A percentile compares a stretch with the other conserved stretches of the same genome.
Conservation (phyloP, 768 basidiomycete genomes). For the Tephrocybe sp. region DNA sequence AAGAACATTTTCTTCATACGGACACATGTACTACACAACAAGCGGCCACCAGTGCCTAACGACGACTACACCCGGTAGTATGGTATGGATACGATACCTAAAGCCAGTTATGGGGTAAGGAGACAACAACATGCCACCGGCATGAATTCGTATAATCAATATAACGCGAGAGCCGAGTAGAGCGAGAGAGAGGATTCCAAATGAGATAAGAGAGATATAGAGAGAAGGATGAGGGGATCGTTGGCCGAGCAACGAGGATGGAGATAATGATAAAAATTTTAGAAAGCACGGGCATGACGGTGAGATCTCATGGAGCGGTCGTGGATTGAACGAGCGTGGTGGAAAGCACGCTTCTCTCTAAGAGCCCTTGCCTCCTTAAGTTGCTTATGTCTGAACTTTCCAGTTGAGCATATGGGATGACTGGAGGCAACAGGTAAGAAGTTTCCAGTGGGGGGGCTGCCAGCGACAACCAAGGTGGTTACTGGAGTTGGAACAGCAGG, state of each 20-base stretch:
- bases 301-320: conserved; percentile 13
- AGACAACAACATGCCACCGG: conserved; percentile 6
- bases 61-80: conserved; percentile 11
- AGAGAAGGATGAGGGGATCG: background rate
- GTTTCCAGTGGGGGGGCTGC: background rate
- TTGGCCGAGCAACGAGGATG: background rate
- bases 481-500: background rate
- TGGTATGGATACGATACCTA: background rate
- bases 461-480: background rate
- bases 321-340: conserved; percentile 13
- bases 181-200: background rate
- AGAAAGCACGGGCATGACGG: conserved; percentile 10
- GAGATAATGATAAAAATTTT: background rate
- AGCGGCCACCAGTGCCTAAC: conserved; percentile 5
- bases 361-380: conserved; percentile 11
- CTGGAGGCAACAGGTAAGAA: background rate
- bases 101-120: conserved; percentile 4
- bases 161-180: conserved; percentile 2
- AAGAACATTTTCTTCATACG: background rate
- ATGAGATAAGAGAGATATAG: background rate
- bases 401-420: conserved; percentile 10
- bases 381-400: conserved; percentile 18
- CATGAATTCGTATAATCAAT: conserved; percentile 11
- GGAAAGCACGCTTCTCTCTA: conserved; percentile 11
- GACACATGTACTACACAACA: conserved; percentile 5